A percentile compares a stretch with the other conserved stretches of the same genome.
Evolutionary conservation across 129 eudicot species (phyloP).

Genomic region (Tagetes patula): DNA sequence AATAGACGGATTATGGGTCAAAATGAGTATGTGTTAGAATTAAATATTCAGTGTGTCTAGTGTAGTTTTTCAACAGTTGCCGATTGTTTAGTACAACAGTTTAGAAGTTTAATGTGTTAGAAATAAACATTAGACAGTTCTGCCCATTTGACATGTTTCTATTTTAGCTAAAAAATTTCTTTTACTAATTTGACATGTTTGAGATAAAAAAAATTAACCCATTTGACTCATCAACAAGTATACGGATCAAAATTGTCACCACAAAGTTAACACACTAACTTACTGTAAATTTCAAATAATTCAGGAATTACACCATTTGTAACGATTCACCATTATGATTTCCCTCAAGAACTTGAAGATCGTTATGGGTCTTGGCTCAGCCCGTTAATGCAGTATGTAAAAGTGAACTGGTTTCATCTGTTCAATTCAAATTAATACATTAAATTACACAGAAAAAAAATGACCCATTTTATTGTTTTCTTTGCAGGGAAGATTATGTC

Average conservation of each 20-base stretch:
- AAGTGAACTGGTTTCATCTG: background rate
- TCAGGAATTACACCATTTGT: conserved; percentile 78
- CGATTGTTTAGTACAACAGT: background rate
- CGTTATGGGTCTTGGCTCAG: conserved; percentile 77
- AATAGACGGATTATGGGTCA: background rate
- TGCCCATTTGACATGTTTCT: background rate
- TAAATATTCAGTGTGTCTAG: background rate
- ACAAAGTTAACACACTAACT: background rate
- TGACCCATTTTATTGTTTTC: background rate
- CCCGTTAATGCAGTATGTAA: conserved; percentile 68
- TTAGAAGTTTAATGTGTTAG: background rate
- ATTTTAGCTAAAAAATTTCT: background rate
- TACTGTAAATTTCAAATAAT: conserved; percentile 1
- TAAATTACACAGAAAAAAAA: background rate
- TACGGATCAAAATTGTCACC: background rate
- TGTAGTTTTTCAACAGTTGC: background rate
- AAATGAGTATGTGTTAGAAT: background rate
- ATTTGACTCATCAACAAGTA: background rate
- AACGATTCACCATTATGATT: conserved; percentile 65
- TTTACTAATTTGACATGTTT: background rate
- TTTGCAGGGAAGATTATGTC: conserved; percentile 66
- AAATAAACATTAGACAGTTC: background rate
- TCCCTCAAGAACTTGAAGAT: conserved; percentile 78
- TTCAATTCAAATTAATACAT: background rate
- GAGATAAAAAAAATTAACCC: background rate